These are phyloP conservation scores for Patellifolia procumbens DNA, from an alignment of 179 eudicot species.

Conservation along the genomic window DNA sequence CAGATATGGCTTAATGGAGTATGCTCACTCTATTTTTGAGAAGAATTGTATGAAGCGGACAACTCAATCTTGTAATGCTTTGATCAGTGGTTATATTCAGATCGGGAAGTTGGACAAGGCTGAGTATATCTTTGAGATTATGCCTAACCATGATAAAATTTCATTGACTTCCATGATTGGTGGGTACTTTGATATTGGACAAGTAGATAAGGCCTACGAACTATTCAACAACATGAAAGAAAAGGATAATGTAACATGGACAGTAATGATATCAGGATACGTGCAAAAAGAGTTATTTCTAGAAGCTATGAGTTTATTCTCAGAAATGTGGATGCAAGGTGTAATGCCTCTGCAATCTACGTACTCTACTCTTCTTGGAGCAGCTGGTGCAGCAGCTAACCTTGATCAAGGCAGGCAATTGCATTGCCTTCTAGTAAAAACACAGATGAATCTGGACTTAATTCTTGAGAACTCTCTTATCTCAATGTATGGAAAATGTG, in stretches of 20 bases:
- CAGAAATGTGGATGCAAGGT: slow-evolving; percentile 37
- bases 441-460: slow-evolving; percentile 31
- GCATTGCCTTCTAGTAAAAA: slow-evolving; percentile 43
- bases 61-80: slow-evolving; percentile 36
- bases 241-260: slow-evolving; percentile 44
- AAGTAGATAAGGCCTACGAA: slow-evolving; percentile 33
- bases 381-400: slow-evolving; percentile 42
- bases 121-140: slow-evolving; percentile 30
- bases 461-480: slow-evolving; percentile 40
- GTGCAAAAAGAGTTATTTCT: slow-evolving; percentile 42
- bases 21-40: slow-evolving; percentile 37
- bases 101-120: slow-evolving; percentile 40
- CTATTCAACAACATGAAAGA: slow-evolving; percentile 37
- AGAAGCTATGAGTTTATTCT: slow-evolving; percentile 42
- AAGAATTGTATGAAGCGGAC: slow-evolving; percentile 27
- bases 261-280: slow-evolving; percentile 48
- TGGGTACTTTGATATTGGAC: slow-evolving; percentile 37
- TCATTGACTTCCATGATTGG: slow-evolving; percentile 47
- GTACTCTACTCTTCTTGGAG: slow-evolving; percentile 47
- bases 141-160: slow-evolving; percentile 39
- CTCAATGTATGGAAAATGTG: slow-evolving; percentile 53
- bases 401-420: slow-evolving; percentile 42
- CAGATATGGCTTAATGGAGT: slow-evolving; percentile 37
- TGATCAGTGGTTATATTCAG: slow-evolving; percentile 42
- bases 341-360: slow-evolving; percentile 37